Conservation (phyloP, 176 grass and related monocot genomes). For the Tuctoria greenei region DNA sequence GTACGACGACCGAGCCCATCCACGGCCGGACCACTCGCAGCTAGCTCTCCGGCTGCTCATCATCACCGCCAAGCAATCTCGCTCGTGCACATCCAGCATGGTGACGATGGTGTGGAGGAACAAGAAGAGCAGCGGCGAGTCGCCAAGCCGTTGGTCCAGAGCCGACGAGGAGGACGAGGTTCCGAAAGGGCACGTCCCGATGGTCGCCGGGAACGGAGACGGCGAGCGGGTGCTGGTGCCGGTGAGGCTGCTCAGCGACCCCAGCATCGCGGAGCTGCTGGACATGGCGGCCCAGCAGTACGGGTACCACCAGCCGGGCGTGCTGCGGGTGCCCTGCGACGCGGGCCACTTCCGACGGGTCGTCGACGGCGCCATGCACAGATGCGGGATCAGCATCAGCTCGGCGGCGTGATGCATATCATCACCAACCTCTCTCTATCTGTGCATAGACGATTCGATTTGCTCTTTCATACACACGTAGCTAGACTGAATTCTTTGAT, state of each 20-base stretch:
- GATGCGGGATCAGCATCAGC: not conserved
- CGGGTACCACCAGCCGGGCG: slow-evolving; percentile 56
- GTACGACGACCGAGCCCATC: not conserved
- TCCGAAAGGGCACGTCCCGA: slow-evolving; percentile 42
- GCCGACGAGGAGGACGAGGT: not conserved
- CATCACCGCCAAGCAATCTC: not conserved
- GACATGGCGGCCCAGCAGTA: slow-evolving; percentile 53
- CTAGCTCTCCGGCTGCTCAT: not conserved
- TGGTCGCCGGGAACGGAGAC: slow-evolving; percentile 17
- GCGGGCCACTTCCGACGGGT: slow-evolving; percentile 30
- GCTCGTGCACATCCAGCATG: not conserved
- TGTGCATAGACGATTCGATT: not conserved
- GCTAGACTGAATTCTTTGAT: not conserved
- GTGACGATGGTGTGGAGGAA: slow-evolving; percentile 38
- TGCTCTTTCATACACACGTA: not conserved
- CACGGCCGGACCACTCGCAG: not conserved
- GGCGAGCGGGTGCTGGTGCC: slow-evolving; percentile 63
- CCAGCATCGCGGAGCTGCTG: slow-evolving; percentile 52
- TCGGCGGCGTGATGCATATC: not conserved
- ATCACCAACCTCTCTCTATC: not conserved
- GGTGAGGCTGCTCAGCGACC: slow-evolving; percentile 44
- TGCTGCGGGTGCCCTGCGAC: slow-evolving; percentile 62
- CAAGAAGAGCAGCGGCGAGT: slow-evolving; percentile 10
- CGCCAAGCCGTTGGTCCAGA: not conserved
- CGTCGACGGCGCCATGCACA: slow-evolving; percentile 25